Base-by-base conservation (phyloP, 345 rosid species). In the Pistacia vera region DNA sequence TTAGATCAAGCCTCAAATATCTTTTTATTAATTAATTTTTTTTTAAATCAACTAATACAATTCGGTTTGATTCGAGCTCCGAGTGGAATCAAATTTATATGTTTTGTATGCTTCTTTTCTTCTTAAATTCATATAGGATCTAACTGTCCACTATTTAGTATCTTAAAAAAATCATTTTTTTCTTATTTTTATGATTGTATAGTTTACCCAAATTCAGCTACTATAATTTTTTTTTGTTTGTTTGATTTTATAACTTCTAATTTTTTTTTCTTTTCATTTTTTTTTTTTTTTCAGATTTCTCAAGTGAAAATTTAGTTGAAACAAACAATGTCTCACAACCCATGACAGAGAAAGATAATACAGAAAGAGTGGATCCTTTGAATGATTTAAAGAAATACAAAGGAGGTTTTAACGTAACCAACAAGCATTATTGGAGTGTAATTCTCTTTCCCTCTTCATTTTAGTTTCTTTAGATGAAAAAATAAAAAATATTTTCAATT, bases 371-470 rank as follows among this genome's bases (percentile, higher is more conserved):
- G 25, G 95, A 91, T 68, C 95, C 93, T 8, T 74, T 91, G 0
- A 82, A 87, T 57, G 54, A 60, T 54, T 71, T 89, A 36, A 85
- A 85, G 35, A 85, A 91, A 70, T 89, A 89, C 58, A 87, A 85
- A 79, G 95, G 95, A 74, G 95, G 95, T 25, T 91, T 65, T 74
- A 85, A 91, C 84, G 79, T 90, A 66, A 90, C 88, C 74, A 86
- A 86, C 86, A 81, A 75, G 70, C 91, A 91, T 57, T 91, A 91
- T 44, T 91, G 96, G 93, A 91, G 87, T 81, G 96, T 91, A 89
- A 88, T 70, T 62, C 63, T 49, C 74, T 25, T 25, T 25, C 25
- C 25, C 25, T 25, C 25, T 25, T 25, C 25, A 25, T 25, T 25
- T 25, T 25, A 25, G 25, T 25, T 25, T 25, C 25, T 25, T 25